Evolutionary conservation across 345 rosid genomes (phyloP), one percentile per base, ranked within the genome.

Genomic region (Gossypium arboreum): DNA sequence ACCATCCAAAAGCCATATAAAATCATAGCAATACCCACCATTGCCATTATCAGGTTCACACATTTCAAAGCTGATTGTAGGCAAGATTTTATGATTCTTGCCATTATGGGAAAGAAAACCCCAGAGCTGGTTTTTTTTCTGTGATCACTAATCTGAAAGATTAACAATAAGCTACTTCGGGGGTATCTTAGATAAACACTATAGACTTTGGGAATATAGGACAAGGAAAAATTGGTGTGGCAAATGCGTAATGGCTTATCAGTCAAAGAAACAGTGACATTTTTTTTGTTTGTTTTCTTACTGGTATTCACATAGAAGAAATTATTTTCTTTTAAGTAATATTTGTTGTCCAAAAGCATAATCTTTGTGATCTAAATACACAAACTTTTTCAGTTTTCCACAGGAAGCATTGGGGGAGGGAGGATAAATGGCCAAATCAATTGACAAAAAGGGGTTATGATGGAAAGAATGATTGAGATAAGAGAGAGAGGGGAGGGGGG

Each of bases 1-100:
- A 76, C 57, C 90, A 88, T 84, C 92, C 92, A 85, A 60, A 85
- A 24, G 9, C 86, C 79, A 67, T 88, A 88, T 7, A 86, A 24
- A 68, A 88, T 54, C 86, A 85, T 85, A 2, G 89, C 81, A 27
- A 86, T 43, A 20, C 92, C 90, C n/a, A 74, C 86, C 64, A 84
- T 66, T 73, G 85, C 92, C 87, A 82, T 74, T 10, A 78, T 75
- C 39, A 75, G 61, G 77, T 86, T 88, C 78, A 82, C 77, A 63
- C 64, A 47, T 66, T 88, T 88, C 80, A 86, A 48, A 12, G 68
- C 44, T 24, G 82, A 75, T 67, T 74, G 82, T 73, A 88, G 60
- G 72, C 81, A 81, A 39, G 60, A 47, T 76, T 25, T 84, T 66
- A 80, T 79, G 4, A 65, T 70, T 63, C 87, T 74, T 73, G 66